A percentile compares a stretch with the other conserved stretches of the same genome.
These are phyloP conservation scores for Trichoderma koningiopsis DNA, from an alignment of 2,329 filamentous ascomycete genomes.

Conservation along the genomic window DNA sequence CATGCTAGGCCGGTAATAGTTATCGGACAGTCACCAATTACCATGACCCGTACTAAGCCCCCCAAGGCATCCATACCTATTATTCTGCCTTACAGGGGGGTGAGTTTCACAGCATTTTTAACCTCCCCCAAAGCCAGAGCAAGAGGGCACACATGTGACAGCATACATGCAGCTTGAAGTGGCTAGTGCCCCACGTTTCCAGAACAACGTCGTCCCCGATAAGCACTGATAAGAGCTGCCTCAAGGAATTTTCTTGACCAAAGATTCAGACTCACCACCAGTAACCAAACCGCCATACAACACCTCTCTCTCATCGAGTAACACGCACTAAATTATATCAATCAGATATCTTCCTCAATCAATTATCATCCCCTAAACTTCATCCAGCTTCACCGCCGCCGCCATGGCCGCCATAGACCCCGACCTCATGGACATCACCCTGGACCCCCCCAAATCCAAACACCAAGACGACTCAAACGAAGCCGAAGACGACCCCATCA, in stretches of 20 bases:
- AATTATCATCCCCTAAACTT: background rate
- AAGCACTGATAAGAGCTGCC: conserved; percentile 30
- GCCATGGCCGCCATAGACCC: conserved; percentile 26
- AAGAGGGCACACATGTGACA: background rate
- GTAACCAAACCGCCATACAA: background rate
- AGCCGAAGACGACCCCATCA: conserved; percentile 62
- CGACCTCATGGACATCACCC: conserved; percentile 33
- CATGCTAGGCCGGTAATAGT: too few species aligned
- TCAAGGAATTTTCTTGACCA: conserved; percentile 15
- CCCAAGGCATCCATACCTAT: too few species aligned
- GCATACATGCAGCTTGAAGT: background rate
- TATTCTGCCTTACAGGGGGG: too few species aligned
- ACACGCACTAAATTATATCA: background rate
- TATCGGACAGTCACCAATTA: too few species aligned
- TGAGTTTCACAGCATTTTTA: background rate
- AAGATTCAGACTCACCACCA: background rate
- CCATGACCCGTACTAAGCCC: too few species aligned
- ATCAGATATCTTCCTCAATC: background rate
- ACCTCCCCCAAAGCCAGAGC: background rate
- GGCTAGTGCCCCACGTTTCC: background rate
- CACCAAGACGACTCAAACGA: conserved; percentile 26
- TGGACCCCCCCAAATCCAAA: conserved; percentile 6
- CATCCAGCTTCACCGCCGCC: background rate
- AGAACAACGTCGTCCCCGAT: conserved; percentile 29
- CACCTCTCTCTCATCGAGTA: too few species aligned